Base-by-base conservation (phyloP, 208 protist species). In the Strigomonas culicis region DNA sequence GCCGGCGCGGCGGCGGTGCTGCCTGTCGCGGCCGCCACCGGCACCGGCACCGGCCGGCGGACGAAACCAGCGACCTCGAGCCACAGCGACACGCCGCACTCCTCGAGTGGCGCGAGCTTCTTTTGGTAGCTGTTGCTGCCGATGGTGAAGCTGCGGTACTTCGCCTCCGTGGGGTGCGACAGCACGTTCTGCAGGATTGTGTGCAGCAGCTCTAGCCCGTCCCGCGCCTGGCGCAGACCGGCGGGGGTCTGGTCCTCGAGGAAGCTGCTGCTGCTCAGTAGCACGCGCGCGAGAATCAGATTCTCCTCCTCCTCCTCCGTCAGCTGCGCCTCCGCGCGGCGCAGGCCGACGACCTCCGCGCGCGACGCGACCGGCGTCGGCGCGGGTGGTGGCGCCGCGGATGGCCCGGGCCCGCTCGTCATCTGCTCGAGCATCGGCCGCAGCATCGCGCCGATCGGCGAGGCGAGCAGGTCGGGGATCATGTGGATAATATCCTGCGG, bases 381-480 rank as follows among this genome's bases (percentile, higher is more conserved):
- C 31, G 15, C 27, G 41, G 21, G 19, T 2, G 22, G 27, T 22
- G 55, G 39, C 27, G 17, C 31, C 7, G 2, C 28, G 21, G n/a
- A 51, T 30, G 8, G 22, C 19, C 21, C 30, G 11, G 28, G 17
- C 43, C 59, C 68, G 10, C 66, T 73, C 32, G 78, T 84, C 61
- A 87, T 77, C 47, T 82, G 66, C 75, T 95, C 89, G 39, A 97
- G 68, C 72, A 84, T 84, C 0, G 86, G 85, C 21, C 77, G 70
- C 13, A 97, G 53, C 77, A 95, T 93, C 46, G 70, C 65, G 21
- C 91, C 91, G 27, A 97, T 57, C 10, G 91, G 88, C 0, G 93
- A 93, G 0, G 66, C 31, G 34, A 97, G 70, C 43, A 97, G 66
- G 21, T 74, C 68, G 0, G 78, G 75, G 47, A 94, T 86, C 80